phyloP scores from a whole-genome alignment of 2,329 filamentous ascomycete species.

The Penicillium palitans region DNA sequence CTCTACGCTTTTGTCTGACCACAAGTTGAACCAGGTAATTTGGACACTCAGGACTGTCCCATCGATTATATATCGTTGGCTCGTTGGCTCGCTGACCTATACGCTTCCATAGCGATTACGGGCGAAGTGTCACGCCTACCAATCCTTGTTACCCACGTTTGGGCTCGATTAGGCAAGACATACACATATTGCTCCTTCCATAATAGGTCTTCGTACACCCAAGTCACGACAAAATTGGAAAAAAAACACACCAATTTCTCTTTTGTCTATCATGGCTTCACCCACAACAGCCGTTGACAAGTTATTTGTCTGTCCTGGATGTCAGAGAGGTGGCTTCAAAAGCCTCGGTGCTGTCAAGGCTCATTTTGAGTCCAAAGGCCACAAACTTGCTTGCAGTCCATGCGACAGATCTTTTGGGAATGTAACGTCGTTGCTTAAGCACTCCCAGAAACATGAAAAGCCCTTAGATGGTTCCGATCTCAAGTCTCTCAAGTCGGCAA shows the following conservation, averaged over 20 bases:
- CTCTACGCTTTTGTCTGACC: not conserved
- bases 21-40: not conserved
- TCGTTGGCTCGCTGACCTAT: not conserved
- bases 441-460: conserved; percentile 3
- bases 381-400: conserved; percentile 2
- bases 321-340: conserved; percentile 6
- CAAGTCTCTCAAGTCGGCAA: not conserved
- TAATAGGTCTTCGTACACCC: not conserved
- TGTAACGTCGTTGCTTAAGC: not conserved
- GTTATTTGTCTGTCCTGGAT: conserved; percentile 9
- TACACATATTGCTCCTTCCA: not conserved
- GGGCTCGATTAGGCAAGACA: not conserved
- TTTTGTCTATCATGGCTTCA: not conserved
- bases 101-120: not conserved
- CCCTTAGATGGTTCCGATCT: not conserved
- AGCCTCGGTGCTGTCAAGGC: conserved; percentile 3
- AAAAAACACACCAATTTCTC: not conserved
- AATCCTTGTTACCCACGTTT: not conserved
- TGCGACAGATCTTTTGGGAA: conserved; percentile 1
- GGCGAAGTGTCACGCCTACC: not conserved
- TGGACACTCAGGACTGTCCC: not conserved
- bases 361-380: conserved; percentile 10
- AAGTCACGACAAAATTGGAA: not conserved
- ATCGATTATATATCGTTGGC: not conserved
- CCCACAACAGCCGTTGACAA: not conserved